Base-by-base conservation (phyloP, 2,329 filamentous ascomycete genomes). In the Epichloe hybrida region DNA sequence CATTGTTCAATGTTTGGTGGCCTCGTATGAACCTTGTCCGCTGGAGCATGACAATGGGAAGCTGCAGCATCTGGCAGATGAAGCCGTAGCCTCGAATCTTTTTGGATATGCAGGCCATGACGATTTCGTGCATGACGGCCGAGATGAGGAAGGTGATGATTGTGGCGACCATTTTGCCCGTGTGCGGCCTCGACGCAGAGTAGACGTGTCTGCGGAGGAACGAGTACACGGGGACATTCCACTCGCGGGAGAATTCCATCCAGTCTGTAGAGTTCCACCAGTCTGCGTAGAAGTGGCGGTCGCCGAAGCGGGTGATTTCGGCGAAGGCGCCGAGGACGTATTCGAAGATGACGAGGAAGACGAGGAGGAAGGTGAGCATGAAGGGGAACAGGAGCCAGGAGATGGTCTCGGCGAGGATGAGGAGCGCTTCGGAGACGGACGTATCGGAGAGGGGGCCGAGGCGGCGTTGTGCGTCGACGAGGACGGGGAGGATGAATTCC, bases 301-400 rank as follows among this genome's bases (percentile, higher is more conserved):
- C 93, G 49, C 85, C 91, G 66, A 97, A 97, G 59, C 83, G 78
- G 17, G 90, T 95, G 58, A 97, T 86, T 66, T 98, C 93, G 13
- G 90, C 93, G 61, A 94, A 95, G 46, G 90, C 90, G 52, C 91
- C 93, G 36, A 97, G 80, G 11, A 95, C 79, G 67, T 97, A 98
- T 67, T 98, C 93, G 66, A 97, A 98, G 61, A 97, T 97, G 66
- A 96, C 89, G 52, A 98, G 81, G 72, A 98, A 98, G 50, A 97
- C 90, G 46, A 97, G 81, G 4, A 97, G 73, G 65, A 97, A 94
- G 4, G 84, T 95, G 54, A 97, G 77, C 88, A 96, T 96, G 67
- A 97, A 98, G 3, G 93, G 93, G 68, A 96, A 97, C 21, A 98
- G 77, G 17, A 98, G 80, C 74, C 87, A 83, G 52, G 86, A 91